These are phyloP conservation scores for Rhizoctonia solani DNA, from an alignment of 1,284 basidiomycete genomes.

Conservation along the genomic window DNA sequence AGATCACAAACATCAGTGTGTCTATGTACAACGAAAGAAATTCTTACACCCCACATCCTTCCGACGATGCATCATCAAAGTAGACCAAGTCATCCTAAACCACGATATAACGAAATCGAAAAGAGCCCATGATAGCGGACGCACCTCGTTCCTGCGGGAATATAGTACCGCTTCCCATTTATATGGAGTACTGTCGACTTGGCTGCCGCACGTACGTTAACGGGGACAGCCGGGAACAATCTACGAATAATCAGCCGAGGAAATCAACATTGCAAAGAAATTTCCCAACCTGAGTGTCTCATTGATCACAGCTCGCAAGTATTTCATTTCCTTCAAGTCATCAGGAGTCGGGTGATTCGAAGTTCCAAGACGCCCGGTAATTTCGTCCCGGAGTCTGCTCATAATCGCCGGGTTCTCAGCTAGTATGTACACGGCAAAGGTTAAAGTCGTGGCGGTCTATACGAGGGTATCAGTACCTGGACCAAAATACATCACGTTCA, in stretches of 20 bases:
- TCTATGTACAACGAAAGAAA: no score
- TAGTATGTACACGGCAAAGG: conserved; percentile 59
- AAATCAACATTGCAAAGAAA: background rate
- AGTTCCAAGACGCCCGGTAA: conserved; percentile 54
- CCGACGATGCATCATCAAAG: conserved; percentile 41
- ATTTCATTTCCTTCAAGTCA: conserved; percentile 61
- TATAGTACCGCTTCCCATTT: conserved; percentile 45
- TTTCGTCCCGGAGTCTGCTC: conserved; percentile 56
- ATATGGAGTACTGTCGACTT: conserved; percentile 34
- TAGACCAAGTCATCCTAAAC: conserved; percentile 41
- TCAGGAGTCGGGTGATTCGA: conserved; percentile 55
- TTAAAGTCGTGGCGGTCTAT: conserved; percentile 58
- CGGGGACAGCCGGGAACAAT: conserved; percentile 59
- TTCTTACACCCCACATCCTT: conserved; percentile 45
- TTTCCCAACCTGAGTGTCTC: conserved; percentile 42
- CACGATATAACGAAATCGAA: conserved; percentile 27
- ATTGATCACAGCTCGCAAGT: conserved; percentile 61
- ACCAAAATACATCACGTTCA: background rate
- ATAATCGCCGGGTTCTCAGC: conserved; percentile 53
- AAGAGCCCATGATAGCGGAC: background rate
- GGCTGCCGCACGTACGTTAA: conserved; percentile 20
- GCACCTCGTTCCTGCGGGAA: conserved; percentile 42
- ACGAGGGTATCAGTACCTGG: background rate
- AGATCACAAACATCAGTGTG: no score
- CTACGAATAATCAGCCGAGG: conserved; percentile 40